Percentiles rank a stretch among this genome's conserved stretches.
Conservation (phyloP, 305 asterid genomes). For the Rubia tinctorum region DNA sequence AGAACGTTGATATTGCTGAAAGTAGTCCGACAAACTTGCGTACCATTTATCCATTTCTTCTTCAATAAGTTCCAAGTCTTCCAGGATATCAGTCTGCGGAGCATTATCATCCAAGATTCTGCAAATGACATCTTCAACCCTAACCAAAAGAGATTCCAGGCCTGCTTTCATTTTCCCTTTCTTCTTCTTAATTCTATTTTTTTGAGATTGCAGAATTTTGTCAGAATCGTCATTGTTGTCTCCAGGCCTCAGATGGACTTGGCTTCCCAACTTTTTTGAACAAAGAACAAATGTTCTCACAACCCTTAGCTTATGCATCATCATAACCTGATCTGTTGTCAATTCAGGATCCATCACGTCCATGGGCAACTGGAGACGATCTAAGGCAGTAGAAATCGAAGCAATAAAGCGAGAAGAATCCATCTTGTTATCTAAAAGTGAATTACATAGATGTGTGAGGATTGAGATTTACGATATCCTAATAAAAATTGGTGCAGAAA, state of each 20-base stretch:
- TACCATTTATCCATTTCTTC: background rate
- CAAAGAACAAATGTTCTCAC: background rate
- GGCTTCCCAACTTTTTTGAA: background rate
- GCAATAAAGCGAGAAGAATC: background rate
- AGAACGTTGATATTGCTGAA: background rate
- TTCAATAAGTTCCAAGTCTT: background rate
- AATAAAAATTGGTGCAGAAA: background rate
- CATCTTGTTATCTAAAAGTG: background rate
- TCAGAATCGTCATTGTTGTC: background rate
- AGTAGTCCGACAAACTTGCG: background rate
- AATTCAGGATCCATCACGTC: too few species aligned
- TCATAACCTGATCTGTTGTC: background rate
- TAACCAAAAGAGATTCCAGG: background rate
- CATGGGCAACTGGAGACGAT: too few species aligned
- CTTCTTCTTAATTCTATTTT: background rate
- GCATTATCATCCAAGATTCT: background rate
- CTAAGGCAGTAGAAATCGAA: background rate
- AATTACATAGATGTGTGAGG: background rate
- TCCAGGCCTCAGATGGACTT: background rate
- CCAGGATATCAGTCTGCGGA: background rate
- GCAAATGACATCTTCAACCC: background rate
- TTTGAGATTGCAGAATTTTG: background rate
- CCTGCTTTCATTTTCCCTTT: background rate
- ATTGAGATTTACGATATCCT: too few species aligned
- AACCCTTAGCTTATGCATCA: background rate